These are phyloP conservation scores for Dillenia turbinata DNA, from an alignment of 164 flowering plant genomes.

Conservation along the genomic window DNA sequence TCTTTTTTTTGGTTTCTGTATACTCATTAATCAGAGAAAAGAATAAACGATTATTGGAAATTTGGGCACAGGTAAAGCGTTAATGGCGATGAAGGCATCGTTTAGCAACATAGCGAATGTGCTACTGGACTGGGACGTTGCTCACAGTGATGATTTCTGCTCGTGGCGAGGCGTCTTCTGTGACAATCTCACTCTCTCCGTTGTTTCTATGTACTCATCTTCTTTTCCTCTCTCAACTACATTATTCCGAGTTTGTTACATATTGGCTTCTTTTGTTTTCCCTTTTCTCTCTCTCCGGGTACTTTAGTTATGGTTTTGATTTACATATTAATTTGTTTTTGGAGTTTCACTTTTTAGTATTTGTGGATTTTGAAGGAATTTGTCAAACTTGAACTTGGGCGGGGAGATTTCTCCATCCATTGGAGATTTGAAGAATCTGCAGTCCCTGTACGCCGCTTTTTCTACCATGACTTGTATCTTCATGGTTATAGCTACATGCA, in stretches of 20 bases:
- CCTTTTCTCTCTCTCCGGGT: background rate
- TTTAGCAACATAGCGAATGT: slow-evolving; percentile 69
- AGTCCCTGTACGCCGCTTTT: slow-evolving; percentile 42
- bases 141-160: slow-evolving; percentile 53
- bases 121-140: slow-evolving; percentile 79
- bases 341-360: background rate
- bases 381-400: slow-evolving; percentile 74
- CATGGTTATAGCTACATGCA: background rate
- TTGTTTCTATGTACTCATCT: slow-evolving; percentile 56
- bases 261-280: background rate
- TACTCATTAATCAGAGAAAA: background rate
- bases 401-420: slow-evolving; percentile 86
- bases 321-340: background rate
- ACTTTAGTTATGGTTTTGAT: background rate
- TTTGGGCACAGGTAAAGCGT: slow-evolving; percentile 51
- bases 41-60: background rate
- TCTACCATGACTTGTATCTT: too few species aligned
- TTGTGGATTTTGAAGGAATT: slow-evolving; percentile 41
- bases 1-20: background rate
- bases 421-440: slow-evolving; percentile 65
- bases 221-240: background rate
- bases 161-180: slow-evolving; percentile 90
- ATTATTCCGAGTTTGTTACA: background rate
- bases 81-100: slow-evolving; percentile 67
- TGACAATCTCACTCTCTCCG: slow-evolving; percentile 51